These are phyloP conservation scores for Pseudogymnoascus sp. DNA, from an alignment of 2,329 filamentous ascomycete species.

Conservation along the genomic window DNA sequence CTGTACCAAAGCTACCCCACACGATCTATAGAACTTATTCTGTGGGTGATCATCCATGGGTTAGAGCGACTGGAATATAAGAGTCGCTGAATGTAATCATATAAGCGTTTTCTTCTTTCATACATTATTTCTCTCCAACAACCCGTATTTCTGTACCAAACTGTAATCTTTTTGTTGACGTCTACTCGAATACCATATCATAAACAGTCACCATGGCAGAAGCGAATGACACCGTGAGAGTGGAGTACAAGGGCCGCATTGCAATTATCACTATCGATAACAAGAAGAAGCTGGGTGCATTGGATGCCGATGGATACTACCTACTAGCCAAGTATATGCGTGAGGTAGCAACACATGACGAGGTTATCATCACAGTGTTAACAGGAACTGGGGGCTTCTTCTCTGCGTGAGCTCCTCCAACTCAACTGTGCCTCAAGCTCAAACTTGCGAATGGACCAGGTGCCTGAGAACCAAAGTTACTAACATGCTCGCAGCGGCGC, in stretches of 20 bases:
- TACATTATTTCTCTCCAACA: neutral
- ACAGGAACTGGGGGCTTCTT: slow-evolving; percentile 67
- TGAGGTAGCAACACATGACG: slow-evolving; percentile 68
- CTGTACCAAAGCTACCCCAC: slow-evolving; percentile 1
- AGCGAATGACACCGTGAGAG: slow-evolving; percentile 15
- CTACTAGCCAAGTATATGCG: slow-evolving; percentile 63
- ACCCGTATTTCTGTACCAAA: neutral
- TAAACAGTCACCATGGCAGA: neutral
- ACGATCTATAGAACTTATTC: neutral
- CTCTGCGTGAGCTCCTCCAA: slow-evolving; percentile 59
- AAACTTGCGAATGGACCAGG: neutral
- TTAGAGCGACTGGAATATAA: neutral
- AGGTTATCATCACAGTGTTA: slow-evolving; percentile 76
- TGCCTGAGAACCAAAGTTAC: neutral
- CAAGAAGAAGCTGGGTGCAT: slow-evolving; percentile 77
- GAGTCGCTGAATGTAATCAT: neutral
- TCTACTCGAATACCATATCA: neutral
- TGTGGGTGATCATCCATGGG: neutral
- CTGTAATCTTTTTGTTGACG: neutral
- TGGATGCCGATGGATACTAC: slow-evolving; percentile 66
- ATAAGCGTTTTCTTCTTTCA: neutral
- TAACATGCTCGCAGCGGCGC: slow-evolving; percentile 52
- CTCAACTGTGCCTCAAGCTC: neutral
- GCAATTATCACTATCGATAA: slow-evolving; percentile 84
- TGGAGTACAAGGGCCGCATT: slow-evolving; percentile 59